Evolutionary conservation across 2,329 filamentous ascomycete species (phyloP), one percentile per base, ranked within the genome.

Genomic region (Pezicula rhizophila): DNA sequence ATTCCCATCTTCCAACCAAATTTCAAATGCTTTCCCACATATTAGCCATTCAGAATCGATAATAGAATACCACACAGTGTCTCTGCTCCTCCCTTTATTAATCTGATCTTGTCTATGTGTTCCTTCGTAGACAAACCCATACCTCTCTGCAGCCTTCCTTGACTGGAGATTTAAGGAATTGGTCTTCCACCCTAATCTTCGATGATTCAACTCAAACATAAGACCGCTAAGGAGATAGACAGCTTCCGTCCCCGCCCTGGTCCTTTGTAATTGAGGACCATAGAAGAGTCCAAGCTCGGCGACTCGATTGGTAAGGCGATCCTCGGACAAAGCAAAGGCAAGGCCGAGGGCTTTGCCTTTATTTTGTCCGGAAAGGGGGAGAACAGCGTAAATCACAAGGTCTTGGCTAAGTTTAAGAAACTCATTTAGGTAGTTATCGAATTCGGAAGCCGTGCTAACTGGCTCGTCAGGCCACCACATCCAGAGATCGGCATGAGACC

Each of bases 141-240:
- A 60, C 2, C 81, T 66, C 53, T 66, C 54, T 0, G 80, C 80
- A 0, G 80, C 79, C 4, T 70, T 64, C 7, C 70, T 64, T 15
- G 77, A 80, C 0, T 72, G 66, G 20, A 57, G 65, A 57, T 84
- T 84, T 8, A 80, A 64, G 8, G 70, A 57, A 57, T 84, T 72
- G 44, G 78, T 81, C 57, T 84, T 84, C 80, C 80, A 84, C 59
- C 81, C 77, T 5, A 80, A 71, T 8, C 80, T 66, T 2, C 76
- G 63, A 57, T 79, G 80, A 0, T 74, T 70, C n/a, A 82, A 61
- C 2, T 76, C 71, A 50, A 83, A 77, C 0, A 73, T 71, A 45
- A 78, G 67, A 37, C 65, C 64, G 18, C 75, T 68, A 18, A 81
- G 60, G 1, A 84, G 65, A 52, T 76, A 81, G 53, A 79, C 69